Percentiles rank a stretch among this genome's conserved stretches.
Conservation (phyloP, 2,329 filamentous ascomycete genomes). For the Claviceps spartinae region DNA sequence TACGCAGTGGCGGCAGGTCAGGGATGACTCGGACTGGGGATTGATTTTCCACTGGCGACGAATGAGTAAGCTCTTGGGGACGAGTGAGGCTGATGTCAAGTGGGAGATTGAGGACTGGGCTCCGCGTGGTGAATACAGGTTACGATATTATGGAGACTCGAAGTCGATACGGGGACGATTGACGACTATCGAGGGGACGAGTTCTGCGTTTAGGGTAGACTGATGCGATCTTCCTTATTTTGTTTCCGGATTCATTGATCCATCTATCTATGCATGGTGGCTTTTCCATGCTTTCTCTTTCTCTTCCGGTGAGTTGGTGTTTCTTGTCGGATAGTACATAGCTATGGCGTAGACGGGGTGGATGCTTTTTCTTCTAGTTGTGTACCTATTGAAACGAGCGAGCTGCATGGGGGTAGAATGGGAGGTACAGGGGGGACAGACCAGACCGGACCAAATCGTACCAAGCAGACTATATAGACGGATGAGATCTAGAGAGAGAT, state of each 20-base stretch:
- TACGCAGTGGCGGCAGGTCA: slow-evolving; percentile 47
- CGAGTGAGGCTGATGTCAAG: slow-evolving; percentile 58
- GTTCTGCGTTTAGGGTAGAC: slow-evolving; percentile 32
- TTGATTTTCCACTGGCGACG: slow-evolving; percentile 69
- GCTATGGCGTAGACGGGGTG: no score
- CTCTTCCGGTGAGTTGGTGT: neutral
- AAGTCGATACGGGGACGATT: slow-evolving; percentile 50
- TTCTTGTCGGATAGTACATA: no score
- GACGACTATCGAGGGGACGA: slow-evolving; percentile 54
- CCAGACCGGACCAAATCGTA: no score
- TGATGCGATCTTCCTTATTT: slow-evolving; percentile 1
- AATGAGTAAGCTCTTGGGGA: slow-evolving; percentile 54
- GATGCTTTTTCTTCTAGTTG: no score
- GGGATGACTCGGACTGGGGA: slow-evolving; percentile 72
- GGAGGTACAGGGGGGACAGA: no score
- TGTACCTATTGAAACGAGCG: no score
- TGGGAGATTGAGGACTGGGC: slow-evolving; percentile 63
- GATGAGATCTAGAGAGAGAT: no score
- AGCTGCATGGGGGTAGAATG: no score
- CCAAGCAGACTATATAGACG: no score
- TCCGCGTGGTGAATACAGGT: slow-evolving; percentile 52
- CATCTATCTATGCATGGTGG: neutral
- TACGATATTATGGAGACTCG: slow-evolving; percentile 70
- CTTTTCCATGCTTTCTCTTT: neutral
- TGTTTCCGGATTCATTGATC: neutral